phyloP scores from a whole-genome alignment of 108 stramenopile species.

The Stephanodiscus minutulus region DNA sequence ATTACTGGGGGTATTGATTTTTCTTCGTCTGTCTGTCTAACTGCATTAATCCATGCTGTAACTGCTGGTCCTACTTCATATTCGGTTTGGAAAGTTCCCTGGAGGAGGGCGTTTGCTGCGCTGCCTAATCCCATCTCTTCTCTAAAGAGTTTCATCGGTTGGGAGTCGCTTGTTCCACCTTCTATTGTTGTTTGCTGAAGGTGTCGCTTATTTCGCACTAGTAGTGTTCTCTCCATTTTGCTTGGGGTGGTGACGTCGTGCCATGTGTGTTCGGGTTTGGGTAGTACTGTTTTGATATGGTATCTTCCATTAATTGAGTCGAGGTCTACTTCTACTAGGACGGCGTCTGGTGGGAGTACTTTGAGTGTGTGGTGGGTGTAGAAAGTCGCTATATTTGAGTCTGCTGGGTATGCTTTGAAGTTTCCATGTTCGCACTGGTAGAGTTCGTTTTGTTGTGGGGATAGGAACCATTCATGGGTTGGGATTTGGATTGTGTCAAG shows the following conservation, averaged over 20 bases:
- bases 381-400: background rate
- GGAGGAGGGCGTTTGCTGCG: no score
- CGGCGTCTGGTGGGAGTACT: background rate
- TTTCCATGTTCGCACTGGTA: background rate
- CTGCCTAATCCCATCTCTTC: no score
- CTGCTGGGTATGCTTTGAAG: constrained; percentile 5
- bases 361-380: background rate
- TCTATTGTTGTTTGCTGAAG: background rate
- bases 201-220: background rate
- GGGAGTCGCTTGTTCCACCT: background rate
- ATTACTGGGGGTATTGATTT: no score
- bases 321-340: background rate
- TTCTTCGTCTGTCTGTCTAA: background rate
- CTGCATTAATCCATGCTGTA: background rate
- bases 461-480: background rate
- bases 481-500: background rate
- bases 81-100: no score
- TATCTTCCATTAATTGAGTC: background rate
- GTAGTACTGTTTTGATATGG: background rate
- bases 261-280: background rate
- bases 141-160: no score
- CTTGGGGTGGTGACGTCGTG: background rate
- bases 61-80: no score
- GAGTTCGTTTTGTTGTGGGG: background rate
- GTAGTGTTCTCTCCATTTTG: background rate